These are phyloP conservation scores for Penicillium sp. DNA, from an alignment of 2,329 filamentous ascomycete species.

Conservation along the genomic window DNA sequence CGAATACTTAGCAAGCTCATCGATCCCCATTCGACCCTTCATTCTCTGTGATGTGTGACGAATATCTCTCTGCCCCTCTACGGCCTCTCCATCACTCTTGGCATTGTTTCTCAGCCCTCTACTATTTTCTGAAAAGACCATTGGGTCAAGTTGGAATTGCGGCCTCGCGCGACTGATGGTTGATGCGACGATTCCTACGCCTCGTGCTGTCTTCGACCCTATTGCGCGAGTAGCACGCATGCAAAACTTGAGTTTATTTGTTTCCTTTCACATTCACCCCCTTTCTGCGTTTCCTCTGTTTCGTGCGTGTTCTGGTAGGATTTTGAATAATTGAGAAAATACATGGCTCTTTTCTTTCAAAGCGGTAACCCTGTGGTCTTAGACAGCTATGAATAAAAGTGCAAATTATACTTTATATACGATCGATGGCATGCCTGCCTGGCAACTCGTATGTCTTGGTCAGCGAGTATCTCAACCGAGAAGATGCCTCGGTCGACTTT, in stretches of 20 bases:
- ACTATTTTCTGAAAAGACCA: constrained; percentile 7
- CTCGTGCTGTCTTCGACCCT: constrained; percentile 8
- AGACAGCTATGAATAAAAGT: constrained; percentile 5
- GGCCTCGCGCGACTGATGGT: constrained; percentile 13
- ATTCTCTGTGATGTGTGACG: constrained; percentile 20
- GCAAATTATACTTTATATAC: background rate
- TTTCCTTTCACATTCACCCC: constrained; percentile 2
- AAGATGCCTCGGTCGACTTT: constrained; percentile 1
- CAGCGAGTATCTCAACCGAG: background rate
- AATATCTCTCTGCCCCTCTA: constrained; percentile 14
- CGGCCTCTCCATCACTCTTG: background rate
- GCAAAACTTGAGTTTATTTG: constrained; percentile 15
- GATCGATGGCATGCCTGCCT: background rate
- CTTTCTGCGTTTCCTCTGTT: constrained; percentile 1
- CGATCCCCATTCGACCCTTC: constrained; percentile 12
- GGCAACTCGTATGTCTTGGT: background rate
- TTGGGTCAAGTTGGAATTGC: constrained; percentile 14
- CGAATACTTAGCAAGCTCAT: constrained; percentile 25
- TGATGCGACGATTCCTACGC: background rate
- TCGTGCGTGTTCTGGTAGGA: constrained; percentile 18
- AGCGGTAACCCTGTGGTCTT: background rate
- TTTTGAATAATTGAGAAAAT: constrained; percentile 28
- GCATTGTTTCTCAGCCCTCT: constrained; percentile 4
- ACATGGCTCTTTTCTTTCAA: constrained; percentile 9
- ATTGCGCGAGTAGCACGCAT: constrained; percentile 12